Base-by-base conservation (phyloP, 306 rosid genomes). In the Mimosa pudica region DNA sequence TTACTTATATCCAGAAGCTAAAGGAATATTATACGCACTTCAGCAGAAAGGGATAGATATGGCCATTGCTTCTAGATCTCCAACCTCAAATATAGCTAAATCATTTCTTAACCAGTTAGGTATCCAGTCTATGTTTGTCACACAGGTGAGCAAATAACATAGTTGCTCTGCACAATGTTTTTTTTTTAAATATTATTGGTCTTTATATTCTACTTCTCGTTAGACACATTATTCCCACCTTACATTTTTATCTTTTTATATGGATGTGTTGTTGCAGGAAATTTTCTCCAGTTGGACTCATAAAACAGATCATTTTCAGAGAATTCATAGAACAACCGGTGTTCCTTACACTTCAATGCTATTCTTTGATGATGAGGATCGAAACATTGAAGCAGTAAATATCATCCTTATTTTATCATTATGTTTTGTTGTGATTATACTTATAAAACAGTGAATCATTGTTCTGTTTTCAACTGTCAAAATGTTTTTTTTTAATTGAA, bases 281-380 rank as follows among this genome's bases (percentile, higher is more conserved):
- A 70, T 81, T 49, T 82, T 75, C 62, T 61, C 81, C 68, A 70
- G 85, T 62, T 76, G 73, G 77, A 82, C 77, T 24, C 77, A 76
- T 54, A 82, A 82, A 70, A 76, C 81, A 46, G 85, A 76, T 42
- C 85, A 76, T 70, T 81, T 82, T 47, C 73, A 76, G 41, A 76
- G 68, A 82, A 76, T 76, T 32, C 68, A 82, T 20, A 76, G 61
- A 47, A 81, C 55, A 48, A 70, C 85, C 17, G 81, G 77, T 32
- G 46, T 70, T 49, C 81, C 81, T 76, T 70, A 76, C 68, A 49
- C 32, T 49, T 76, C 81, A 49, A 76, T 82, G 81, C 68, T 82
- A 61, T 76, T 82, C 73, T 82, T 82, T 82, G 85, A 82, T 70
- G 81, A 76, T 49, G 85, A 82, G 49, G 60, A 82, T 48, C 54